Evolutionary conservation across 2,329 filamentous ascomycete genomes (phyloP).

Genomic region (Aspergillus candidus): DNA sequence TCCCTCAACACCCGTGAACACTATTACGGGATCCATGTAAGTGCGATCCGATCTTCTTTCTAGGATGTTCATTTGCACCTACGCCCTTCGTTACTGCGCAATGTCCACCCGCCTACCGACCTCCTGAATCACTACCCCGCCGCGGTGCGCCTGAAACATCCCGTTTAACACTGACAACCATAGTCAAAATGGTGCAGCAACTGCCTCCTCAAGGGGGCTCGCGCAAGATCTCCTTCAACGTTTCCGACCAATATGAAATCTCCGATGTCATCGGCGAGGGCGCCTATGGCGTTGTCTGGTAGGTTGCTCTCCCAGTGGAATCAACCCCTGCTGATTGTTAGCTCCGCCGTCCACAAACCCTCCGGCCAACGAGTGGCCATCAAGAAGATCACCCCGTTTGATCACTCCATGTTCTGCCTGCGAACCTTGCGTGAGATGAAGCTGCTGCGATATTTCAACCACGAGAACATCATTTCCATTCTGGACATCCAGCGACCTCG

Average conservation of each 20-base stretch:
- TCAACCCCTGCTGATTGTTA: constrained; percentile 34
- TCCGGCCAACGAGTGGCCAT: constrained; percentile 98
- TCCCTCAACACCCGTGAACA: too few relatives aligned
- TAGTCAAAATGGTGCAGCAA: constrained; percentile 37
- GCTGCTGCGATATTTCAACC: constrained; percentile 96
- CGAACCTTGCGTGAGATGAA: constrained; percentile 98
- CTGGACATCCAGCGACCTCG: constrained; percentile 97
- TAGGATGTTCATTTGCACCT: too few relatives aligned
- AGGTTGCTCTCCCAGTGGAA: constrained; percentile 32
- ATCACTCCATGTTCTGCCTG: constrained; percentile 98
- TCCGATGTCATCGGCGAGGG: constrained; percentile 99
- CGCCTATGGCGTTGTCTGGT: constrained; percentile 98
- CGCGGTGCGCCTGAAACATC: too few relatives aligned
- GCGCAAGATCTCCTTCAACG: constrained; percentile 98
- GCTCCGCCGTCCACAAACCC: constrained; percentile 95
- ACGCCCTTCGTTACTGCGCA: too few relatives aligned
- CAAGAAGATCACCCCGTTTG: constrained; percentile 99
- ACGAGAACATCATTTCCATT: constrained; percentile 99
- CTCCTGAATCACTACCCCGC: too few relatives aligned
- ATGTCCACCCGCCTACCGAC: too few relatives aligned
- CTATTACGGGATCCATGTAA: too few relatives aligned
- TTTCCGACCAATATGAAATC: constrained; percentile 98
- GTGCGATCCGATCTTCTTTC: too few relatives aligned
- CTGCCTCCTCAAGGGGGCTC: constrained; percentile 50
- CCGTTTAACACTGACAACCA: constrained; percentile 6